A percentile compares a stretch with the other conserved stretches of the same genome.
phyloP scores from a whole-genome alignment of 495 filamentous ascomycete genomes.

The Xylaria cubensis region DNA sequence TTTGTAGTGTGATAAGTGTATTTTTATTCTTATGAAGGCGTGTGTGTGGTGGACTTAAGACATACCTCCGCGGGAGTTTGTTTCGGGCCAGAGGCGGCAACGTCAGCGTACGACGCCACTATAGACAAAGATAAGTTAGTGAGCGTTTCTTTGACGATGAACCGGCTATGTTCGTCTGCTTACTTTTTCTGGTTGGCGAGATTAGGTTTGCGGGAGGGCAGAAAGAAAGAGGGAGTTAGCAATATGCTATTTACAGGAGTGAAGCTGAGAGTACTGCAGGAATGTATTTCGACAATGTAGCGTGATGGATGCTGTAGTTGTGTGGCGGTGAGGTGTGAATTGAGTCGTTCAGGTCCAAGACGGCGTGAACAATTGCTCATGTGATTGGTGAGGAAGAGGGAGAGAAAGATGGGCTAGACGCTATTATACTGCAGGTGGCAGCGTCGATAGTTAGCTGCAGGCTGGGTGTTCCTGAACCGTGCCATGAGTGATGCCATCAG shows the following conservation, averaged over 20 bases:
- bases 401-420: not conserved
- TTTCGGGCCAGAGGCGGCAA: conserved; percentile 74
- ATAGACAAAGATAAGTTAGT: conserved; percentile 14
- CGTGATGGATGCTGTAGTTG: not conserved
- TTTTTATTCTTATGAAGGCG: not conserved
- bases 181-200: not conserved
- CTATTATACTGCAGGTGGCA: conserved; percentile 9
- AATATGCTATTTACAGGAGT: not conserved
- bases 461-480: not conserved
- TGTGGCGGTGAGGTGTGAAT: not conserved
- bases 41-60: not conserved
- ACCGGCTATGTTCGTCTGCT: not conserved
- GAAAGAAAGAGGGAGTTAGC: not conserved
- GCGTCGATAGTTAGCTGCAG: not conserved
- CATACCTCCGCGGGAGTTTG: conserved; percentile 75
- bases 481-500: conserved; percentile 15
- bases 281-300: not conserved
- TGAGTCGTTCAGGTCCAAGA: not conserved
- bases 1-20: too few relatives aligned
- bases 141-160: not conserved
- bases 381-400: conserved; percentile 4
- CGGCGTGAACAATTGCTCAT: not conserved
- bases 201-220: not conserved
- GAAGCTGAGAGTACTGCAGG: not conserved
- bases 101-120: conserved; percentile 78